These are phyloP conservation scores for Musa beccarii DNA, from an alignment of 176 grass and related monocot genomes.

Conservation along the genomic window DNA sequence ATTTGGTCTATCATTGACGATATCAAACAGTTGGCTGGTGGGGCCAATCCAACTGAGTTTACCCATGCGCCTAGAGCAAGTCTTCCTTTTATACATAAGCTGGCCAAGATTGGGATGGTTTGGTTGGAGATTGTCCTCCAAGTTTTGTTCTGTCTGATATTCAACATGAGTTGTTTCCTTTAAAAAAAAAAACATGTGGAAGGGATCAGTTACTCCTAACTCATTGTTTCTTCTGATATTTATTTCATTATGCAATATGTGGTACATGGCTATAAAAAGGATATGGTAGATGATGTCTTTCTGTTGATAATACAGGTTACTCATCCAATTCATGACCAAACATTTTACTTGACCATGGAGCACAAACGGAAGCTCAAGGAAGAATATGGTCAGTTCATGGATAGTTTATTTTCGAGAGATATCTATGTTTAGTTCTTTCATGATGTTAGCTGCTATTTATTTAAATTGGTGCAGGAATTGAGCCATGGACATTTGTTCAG, in stretches of 20 bases:
- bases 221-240: not conserved
- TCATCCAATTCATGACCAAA: constrained; percentile 73
- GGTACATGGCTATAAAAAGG: not conserved
- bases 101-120: too few species aligned
- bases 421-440: not conserved
- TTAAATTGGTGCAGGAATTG: constrained; percentile 11
- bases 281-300: not conserved
- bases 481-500: constrained; percentile 24
- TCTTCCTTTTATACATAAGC: too few species aligned
- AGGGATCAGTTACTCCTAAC: not conserved
- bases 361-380: constrained; percentile 77
- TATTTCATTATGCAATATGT: not conserved
- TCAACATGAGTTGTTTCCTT: too few species aligned
- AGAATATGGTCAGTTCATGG: constrained; percentile 51
- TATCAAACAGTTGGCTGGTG: too few species aligned
- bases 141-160: too few species aligned
- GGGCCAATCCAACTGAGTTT: too few species aligned
- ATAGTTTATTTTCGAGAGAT: too few species aligned
- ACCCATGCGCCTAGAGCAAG: too few species aligned
- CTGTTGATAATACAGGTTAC: constrained; percentile 32
- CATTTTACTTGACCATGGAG: constrained; percentile 60
- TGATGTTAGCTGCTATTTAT: not conserved
- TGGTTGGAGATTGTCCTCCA: too few species aligned
- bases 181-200: not conserved
- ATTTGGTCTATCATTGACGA: too few species aligned